Evolutionary conservation across 805 yeast genomes (phyloP), one percentile per base, ranked within the genome.

Genomic region (Debaryomyces prosopidis): DNA sequence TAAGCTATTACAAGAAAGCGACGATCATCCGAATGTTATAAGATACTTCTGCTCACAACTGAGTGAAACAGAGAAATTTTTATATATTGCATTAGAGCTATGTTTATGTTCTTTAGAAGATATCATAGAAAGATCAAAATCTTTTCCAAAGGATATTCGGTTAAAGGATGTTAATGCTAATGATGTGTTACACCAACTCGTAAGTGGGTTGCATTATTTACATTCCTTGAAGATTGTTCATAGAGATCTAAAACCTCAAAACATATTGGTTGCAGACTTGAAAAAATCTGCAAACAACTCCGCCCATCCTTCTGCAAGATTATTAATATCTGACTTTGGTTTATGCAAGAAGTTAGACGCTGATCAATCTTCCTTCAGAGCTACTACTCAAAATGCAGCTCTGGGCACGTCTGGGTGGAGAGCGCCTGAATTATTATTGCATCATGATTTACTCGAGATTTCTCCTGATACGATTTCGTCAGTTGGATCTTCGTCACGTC

Each of bases 331-430:
- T 1, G 99, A 94, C 65, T 94, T 94, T 69, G 99, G 99, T 0
- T 76, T 94, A 7, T 94, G 99, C 62, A 91, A 92, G 60, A 87
- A 87, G 59, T 69, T 94, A 42, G 99, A 94, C 50, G 81, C 84
- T 12, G 98, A 90, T 55, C 97, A 94, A 64, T 87, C 96, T 1
- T 88, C 96, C 1, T 92, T 92, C 64, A 78, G 92, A 50, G 96
- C 97, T 0, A 92, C 96, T 0, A 85, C 94, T 0, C 90, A 89
- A 28, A 84, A 89, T 57, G 95, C 96, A 15, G 96, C 97, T 0
- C 68, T 68, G 49, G 99, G 99, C 1, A 94, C 99, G 0, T 81
- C 94, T 3, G 99, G 99, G 3, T 94, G 99, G 99, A 79, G 97
- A 55, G 98, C 99, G 0, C 99, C 99, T 0, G 99, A 94, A 58